Evolutionary conservation across 208 protist species (phyloP).

Genomic region (Strigomonas culicis): DNA sequence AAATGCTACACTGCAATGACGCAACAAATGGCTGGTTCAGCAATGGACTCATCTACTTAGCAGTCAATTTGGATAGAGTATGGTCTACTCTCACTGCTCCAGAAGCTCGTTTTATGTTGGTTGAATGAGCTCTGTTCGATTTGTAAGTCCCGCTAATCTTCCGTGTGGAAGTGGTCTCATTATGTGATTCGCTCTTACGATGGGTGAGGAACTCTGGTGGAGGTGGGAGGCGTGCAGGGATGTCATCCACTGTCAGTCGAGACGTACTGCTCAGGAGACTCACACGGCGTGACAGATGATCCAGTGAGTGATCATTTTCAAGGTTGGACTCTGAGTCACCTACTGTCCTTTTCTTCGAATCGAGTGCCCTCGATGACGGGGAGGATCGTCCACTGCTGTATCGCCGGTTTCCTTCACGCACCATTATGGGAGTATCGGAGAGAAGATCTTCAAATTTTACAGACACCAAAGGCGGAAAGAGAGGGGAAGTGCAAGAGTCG

Average conservation of each 20-base stretch:
- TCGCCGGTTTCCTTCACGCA: background rate
- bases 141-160: background rate
- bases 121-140: too few relatives aligned
- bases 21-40: too few relatives aligned
- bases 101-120: too few relatives aligned
- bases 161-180: background rate
- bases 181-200: background rate
- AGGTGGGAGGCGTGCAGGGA: background rate
- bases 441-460: conserved; percentile 12
- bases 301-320: background rate
- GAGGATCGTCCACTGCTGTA: background rate
- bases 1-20: too few relatives aligned
- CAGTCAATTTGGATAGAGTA: too few relatives aligned
- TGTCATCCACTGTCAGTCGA: background rate
- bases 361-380: background rate
- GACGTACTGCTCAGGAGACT: too few relatives aligned
- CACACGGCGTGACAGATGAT: background rate
- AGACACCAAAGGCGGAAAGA: background rate
- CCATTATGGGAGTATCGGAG: background rate
- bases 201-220: conserved; percentile 2
- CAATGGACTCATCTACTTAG: too few relatives aligned
- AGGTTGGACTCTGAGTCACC: background rate
- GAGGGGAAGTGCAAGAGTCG: too few relatives aligned
- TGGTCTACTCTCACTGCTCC: too few relatives aligned
- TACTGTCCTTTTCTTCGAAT: background rate